Evolutionary conservation across 768 basidiomycete species (phyloP).

Genomic region (Antrodiella citrinella): DNA sequence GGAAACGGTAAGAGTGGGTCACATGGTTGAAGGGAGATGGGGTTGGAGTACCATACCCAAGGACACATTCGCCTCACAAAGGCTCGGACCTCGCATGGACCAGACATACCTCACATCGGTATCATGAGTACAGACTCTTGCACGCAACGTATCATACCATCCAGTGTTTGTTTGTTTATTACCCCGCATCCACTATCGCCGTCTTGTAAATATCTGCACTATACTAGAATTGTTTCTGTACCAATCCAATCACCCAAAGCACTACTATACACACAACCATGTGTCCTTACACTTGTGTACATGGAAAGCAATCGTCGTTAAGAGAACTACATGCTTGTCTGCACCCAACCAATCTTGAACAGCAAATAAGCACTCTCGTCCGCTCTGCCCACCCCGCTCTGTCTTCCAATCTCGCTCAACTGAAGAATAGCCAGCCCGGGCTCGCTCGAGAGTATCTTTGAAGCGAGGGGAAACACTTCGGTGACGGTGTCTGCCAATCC

Average conservation of each 20-base stretch:
- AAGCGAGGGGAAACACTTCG: conserved; percentile 36
- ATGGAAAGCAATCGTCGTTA: not conserved
- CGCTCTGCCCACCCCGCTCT: conserved; percentile 52
- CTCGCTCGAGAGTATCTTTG: not conserved
- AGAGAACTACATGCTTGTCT: not conserved
- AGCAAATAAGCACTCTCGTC: conserved; percentile 64
- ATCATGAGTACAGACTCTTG: not conserved
- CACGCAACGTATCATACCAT: not conserved
- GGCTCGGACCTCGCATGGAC: not conserved
- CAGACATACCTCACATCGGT: no score
- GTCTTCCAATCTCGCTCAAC: conserved; percentile 38
- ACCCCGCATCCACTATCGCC: not conserved
- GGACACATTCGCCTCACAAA: not conserved
- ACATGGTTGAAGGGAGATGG: conserved; percentile 6
- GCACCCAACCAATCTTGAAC: conserved; percentile 65
- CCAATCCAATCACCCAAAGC: not conserved
- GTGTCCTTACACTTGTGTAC: not conserved
- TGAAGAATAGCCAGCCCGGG: conserved; percentile 38
- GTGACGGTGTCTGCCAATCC: conserved; percentile 51
- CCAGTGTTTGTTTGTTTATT: not conserved
- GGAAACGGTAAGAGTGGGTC: conserved; percentile 8
- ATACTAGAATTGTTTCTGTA: not conserved
- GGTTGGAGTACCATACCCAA: not conserved
- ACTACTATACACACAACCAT: not conserved
- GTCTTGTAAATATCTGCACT: not conserved